Conservation (phyloP, 768 basidiomycete species). For the Lactarius vividus region DNA sequence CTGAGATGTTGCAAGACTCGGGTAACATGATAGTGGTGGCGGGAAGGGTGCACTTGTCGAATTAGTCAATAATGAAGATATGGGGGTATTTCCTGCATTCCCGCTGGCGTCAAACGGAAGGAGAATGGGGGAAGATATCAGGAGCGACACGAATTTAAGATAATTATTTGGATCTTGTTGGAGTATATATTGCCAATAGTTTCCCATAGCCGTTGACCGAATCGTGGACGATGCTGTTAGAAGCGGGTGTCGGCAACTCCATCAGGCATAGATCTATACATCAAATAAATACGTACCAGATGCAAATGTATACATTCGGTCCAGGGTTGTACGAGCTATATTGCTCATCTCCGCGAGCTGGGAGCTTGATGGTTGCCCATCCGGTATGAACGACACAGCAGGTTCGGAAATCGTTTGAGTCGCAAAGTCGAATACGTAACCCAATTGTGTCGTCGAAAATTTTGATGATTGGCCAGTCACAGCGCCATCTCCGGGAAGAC, state of each 20-base stretch:
- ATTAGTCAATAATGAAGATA: conserved; percentile 43
- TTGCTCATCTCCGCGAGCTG: conserved; percentile 46
- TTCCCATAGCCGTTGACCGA: conserved; percentile 43
- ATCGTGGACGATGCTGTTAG: conserved; percentile 56
- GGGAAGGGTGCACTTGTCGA: conserved; percentile 49
- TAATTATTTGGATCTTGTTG: conserved; percentile 45
- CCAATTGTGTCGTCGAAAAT: conserved; percentile 46
- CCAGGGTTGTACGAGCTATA: conserved; percentile 41
- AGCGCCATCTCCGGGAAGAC: conserved; percentile 44
- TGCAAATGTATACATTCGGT: conserved; percentile 61
- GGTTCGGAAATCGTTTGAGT: conserved; percentile 48
- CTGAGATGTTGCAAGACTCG: conserved; percentile 44
- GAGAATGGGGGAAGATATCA: conserved; percentile 48
- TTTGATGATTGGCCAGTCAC: conserved; percentile 31
- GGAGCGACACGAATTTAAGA: conserved; percentile 44
- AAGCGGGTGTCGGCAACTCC: background rate
- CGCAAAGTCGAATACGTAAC: conserved; percentile 60
- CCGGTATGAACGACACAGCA: conserved; percentile 42
- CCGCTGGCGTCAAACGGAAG: conserved; percentile 57
- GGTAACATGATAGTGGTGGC: conserved; percentile 59
- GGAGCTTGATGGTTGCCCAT: conserved; percentile 45
- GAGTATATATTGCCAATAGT: conserved; percentile 56
- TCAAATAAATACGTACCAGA: conserved; percentile 42
- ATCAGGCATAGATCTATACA: conserved; percentile 1
- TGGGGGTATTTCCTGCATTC: conserved; percentile 31